Evolutionary conservation across 192 early-diverging fungal genomes (phyloP).

Genomic region (Linnemannia zychae): DNA sequence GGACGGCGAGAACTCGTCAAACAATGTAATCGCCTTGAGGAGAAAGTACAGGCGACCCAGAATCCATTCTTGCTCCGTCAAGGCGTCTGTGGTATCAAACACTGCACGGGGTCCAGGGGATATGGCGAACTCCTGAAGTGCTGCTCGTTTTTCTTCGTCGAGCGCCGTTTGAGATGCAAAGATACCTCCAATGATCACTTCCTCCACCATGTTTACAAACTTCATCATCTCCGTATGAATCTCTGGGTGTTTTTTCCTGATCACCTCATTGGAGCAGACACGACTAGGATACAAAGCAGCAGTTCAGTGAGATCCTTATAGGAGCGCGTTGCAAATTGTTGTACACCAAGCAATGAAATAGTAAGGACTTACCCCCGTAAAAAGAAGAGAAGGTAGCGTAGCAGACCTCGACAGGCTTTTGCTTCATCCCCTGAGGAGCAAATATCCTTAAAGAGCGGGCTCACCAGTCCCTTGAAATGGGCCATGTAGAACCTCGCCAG

Average conservation of each 20-base stretch:
- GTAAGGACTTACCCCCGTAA: conserved; percentile 19
- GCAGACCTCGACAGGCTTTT: background rate
- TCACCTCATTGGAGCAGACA: conserved; percentile 20
- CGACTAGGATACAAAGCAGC: conserved; percentile 7
- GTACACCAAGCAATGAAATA: background rate
- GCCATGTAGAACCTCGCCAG: conserved; percentile 24
- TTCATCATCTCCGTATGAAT: conserved; percentile 29
- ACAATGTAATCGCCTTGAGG: conserved; percentile 23
- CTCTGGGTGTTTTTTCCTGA: conserved; percentile 18
- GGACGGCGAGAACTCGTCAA: conserved; percentile 27
- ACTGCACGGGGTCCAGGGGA: conserved; percentile 19
- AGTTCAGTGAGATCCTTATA: background rate
- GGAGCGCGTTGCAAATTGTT: background rate
- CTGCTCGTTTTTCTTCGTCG: conserved; percentile 12
- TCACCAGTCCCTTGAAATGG: conserved; percentile 12
- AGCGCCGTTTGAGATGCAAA: background rate
- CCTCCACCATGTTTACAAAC: conserved; percentile 22
- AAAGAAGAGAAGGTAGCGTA: conserved; percentile 37
- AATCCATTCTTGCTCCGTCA: conserved; percentile 42
- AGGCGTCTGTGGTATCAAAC: background rate
- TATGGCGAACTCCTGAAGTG: conserved; percentile 22
- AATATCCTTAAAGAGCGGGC: conserved; percentile 23
- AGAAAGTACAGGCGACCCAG: conserved; percentile 33
- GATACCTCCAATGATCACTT: conserved; percentile 15
- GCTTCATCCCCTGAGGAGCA: conserved; percentile 8